phyloP scores from a whole-genome alignment of 306 rosid species.

The Corylus americana region DNA sequence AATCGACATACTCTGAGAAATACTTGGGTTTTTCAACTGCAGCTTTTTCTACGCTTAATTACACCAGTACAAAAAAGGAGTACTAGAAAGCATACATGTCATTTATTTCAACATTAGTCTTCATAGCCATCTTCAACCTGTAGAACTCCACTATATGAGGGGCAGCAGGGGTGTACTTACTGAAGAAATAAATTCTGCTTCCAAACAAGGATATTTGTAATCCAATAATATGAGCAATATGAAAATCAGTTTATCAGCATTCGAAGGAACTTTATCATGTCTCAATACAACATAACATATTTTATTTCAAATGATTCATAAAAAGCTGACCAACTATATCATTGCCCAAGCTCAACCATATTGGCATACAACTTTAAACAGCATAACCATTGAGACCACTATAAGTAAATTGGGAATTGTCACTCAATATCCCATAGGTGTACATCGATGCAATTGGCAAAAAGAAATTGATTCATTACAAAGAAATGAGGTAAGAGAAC shows the following conservation, averaged over 20 bases:
- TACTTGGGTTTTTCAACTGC: conserved; percentile 15
- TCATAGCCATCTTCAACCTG: conserved; percentile 41
- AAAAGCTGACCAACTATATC: background rate
- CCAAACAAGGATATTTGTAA: background rate
- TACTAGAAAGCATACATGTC: conserved; percentile 36
- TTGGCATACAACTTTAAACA: background rate
- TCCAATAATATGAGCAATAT: background rate
- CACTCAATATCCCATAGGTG: no score
- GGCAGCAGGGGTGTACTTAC: background rate
- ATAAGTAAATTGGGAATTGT: no score
- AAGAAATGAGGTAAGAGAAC: background rate
- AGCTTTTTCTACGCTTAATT: conserved; percentile 24
- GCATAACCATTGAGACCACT: no score
- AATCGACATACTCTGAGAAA: no score
- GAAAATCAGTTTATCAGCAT: background rate
- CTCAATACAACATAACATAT: no score
- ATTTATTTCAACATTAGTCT: conserved; percentile 33
- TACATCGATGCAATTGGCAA: no score
- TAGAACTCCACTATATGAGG: conserved; percentile 2
- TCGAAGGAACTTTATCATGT: no score
- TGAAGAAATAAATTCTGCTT: background rate
- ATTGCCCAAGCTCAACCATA: background rate
- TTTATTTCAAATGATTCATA: no score
- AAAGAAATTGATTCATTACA: background rate
- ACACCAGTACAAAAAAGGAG: conserved; percentile 30